Base-by-base conservation (phyloP, 371 early-diverging fungal genomes). In the Circinella umbellata region DNA sequence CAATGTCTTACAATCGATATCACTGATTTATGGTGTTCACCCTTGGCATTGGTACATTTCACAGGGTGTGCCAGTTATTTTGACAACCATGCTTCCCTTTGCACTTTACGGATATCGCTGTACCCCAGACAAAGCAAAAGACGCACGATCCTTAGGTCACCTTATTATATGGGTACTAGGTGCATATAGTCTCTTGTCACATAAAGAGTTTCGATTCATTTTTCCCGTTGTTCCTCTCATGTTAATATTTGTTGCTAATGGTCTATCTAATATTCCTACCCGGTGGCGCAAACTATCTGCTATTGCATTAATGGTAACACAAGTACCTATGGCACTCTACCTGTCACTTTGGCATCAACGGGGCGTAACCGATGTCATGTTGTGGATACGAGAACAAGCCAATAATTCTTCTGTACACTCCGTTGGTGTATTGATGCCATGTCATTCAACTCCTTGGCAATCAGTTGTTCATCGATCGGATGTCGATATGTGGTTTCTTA, bases 201-300 rank as follows among this genome's bases (percentile, higher is more conserved):
- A 98, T 74, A 98, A 97, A 86, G 98, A 98, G 71, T 95, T 94
- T 75, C 91, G 98, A 2, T 98, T 98, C 76, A 80, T 98, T 15
- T 90, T 87, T 62, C 95, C 95, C 4, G 75, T 97, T 10, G 75
- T 96, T 4, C 96, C 97, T n/a, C 79, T 93, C 8, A 74, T 91
- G 13, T 76, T 93, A 17, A 75, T 91, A 7, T 87, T 91, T 64
- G 85, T 88, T 8, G 93, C 89, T 2, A 73, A 82, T 9, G 87
- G 90, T 11, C 61, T 94, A 37, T 66, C 66, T 15, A 64, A 71
- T 20, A 18, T 69, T 8, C 64, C 68, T 11, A 18, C 62, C 2
- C 4, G 39, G 38, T 63, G 72, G 72, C 68, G 81, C 18, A 54
- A 53, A 17, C 18, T 11, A 37, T 13, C 46, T 3, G 46, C 17